Percentiles rank a stretch among this genome's conserved stretches.
phyloP scores from a whole-genome alignment of 192 early-diverging fungal genomes.

The Funneliformis mosseae region DNA sequence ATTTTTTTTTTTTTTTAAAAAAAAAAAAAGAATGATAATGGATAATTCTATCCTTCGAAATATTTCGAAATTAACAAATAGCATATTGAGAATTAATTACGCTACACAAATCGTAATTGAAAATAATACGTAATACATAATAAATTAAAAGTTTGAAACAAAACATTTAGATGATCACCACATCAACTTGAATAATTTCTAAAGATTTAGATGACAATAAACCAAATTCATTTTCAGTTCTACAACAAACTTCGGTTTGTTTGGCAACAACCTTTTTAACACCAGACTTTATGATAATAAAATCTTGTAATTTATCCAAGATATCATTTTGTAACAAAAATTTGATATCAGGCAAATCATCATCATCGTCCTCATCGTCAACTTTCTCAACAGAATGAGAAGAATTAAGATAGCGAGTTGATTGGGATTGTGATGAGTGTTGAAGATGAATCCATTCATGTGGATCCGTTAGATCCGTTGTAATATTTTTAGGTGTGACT shows the following conservation, averaged over 20 bases:
- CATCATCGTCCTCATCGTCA: not conserved
- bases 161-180: not conserved
- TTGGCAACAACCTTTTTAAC: slow-evolving; percentile 9
- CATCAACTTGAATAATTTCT: slow-evolving; percentile 6
- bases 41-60: too few relatives aligned
- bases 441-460: slow-evolving; percentile 23
- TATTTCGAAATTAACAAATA: too few relatives aligned
- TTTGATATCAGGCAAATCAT: slow-evolving; percentile 13
- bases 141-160: too few relatives aligned
- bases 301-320: not conserved
- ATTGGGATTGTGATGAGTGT: not conserved
- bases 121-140: too few relatives aligned
- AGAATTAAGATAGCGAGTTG: not conserved
- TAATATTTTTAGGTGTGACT: not conserved
- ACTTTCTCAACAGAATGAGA: not conserved
- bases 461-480: not conserved
- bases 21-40: too few relatives aligned
- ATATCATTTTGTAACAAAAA: slow-evolving; percentile 14
- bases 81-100: too few relatives aligned
- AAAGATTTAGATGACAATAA: slow-evolving; percentile 17
- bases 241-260: not conserved
- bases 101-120: too few relatives aligned
- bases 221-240: slow-evolving; percentile 29
- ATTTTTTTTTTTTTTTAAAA: too few relatives aligned
- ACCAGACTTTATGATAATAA: not conserved